Percentiles rank a stretch among this genome's conserved stretches.
These are phyloP conservation scores for Boletus rubescentipes DNA, from an alignment of 768 basidiomycete species.

Conservation along the genomic window DNA sequence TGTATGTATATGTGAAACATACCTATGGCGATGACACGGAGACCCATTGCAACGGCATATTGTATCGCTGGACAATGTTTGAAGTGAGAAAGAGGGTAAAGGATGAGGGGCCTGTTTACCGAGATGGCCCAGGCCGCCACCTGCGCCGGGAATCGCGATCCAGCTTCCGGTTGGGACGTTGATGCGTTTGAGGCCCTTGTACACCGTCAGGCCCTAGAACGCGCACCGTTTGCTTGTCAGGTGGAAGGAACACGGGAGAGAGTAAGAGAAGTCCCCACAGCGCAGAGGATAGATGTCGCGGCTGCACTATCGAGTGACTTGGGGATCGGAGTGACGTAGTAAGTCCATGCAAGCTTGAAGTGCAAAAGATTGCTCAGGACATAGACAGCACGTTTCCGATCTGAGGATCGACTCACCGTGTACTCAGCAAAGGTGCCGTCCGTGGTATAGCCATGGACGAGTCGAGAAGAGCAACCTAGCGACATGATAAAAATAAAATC, in stretches of 20 bases:
- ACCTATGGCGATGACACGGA: conserved; percentile 46
- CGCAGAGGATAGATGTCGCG: conserved; percentile 47
- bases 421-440: conserved; percentile 48
- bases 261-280: conserved; percentile 21
- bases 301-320: conserved; percentile 37
- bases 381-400: not conserved
- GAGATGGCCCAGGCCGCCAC: conserved; percentile 44
- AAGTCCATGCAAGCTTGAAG: conserved; percentile 32
- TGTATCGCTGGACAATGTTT: conserved; percentile 38
- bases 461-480: conserved; percentile 12
- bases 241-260: not conserved
- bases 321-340: conserved; percentile 47
- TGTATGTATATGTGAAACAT: not conserved
- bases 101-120: conserved; percentile 7
- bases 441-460: conserved; percentile 35
- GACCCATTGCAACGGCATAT: conserved; percentile 43
- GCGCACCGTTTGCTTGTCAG: not conserved
- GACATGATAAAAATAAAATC: not conserved
- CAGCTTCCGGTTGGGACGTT: conserved; percentile 37
- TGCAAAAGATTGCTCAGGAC: not conserved
- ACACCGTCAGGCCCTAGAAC: conserved; percentile 42
- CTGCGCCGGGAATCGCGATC: conserved; percentile 41
- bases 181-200: conserved; percentile 43
- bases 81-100: not conserved
- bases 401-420: conserved; percentile 21